Percentiles rank a stretch among this genome's conserved stretches.
Conservation (phyloP, 805 yeast species). For the Cyberlindnera samutprakarnensis region DNA sequence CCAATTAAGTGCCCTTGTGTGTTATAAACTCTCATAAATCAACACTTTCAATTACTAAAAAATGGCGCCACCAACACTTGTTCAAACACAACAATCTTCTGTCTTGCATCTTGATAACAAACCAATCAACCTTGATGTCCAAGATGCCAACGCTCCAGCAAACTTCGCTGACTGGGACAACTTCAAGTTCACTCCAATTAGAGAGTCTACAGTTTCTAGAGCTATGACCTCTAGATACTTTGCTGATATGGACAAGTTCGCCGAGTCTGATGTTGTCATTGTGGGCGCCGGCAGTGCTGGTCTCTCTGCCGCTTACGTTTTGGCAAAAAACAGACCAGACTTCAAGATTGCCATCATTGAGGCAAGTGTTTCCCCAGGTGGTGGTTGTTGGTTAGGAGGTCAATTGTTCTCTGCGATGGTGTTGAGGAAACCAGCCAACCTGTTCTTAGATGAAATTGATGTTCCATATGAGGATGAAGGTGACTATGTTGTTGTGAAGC, state of each 20-base stretch:
- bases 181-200: constrained; percentile 62
- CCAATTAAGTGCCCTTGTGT: too few species aligned
- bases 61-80: too few species aligned
- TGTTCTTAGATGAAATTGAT: constrained; percentile 1
- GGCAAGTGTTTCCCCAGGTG: constrained; percentile 72
- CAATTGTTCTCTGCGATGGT: constrained; percentile 50
- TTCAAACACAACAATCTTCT: too few species aligned
- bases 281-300: constrained; percentile 80
- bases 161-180: constrained; percentile 48
- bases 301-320: constrained; percentile 63
- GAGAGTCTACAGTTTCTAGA: constrained; percentile 72
- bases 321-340: constrained; percentile 70
- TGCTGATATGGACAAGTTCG: constrained; percentile 45
- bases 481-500: neutral
- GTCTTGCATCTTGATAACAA: too few species aligned
- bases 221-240: constrained; percentile 76
- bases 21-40: too few species aligned
- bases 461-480: constrained; percentile 1
- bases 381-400: constrained; percentile 77
- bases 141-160: too few species aligned
- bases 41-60: too few species aligned
- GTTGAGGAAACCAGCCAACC: constrained; percentile 1
- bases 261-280: constrained; percentile 68
- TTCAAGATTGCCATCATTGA: constrained; percentile 67
- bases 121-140: too few species aligned